Base-by-base conservation (phyloP, 192 early-diverging fungal genomes). In the Coemansia sp. region DNA sequence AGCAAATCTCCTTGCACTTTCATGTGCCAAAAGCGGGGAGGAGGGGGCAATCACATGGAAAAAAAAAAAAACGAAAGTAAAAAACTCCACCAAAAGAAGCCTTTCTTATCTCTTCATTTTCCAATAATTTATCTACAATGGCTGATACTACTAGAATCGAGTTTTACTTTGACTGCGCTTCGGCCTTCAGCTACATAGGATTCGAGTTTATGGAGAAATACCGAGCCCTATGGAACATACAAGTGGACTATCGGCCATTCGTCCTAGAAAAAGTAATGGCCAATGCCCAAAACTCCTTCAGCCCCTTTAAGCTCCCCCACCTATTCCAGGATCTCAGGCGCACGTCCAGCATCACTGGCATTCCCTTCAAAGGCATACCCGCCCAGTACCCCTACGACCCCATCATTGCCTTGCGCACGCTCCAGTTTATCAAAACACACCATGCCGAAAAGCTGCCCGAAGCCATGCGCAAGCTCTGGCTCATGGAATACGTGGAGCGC, bases 121-220 rank as follows among this genome's bases (percentile, higher is more conserved):
- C 18, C 31, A 23, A 9, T 25, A 23, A n/a, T 37, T 31, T 38
- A 41, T 28, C 41, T 18, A 53, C 23, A 21, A 55, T 61, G 35
- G 8, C 21, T 7, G 25, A 63, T 47, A 13, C 26, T 60, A 14
- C 26, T 60, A 62, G 5, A 64, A 28, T 63, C 37, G 65, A 73
- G 35, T 79, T 73, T 26, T 79, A 79, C 61, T 79, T 79, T 70
- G 77, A 79, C 61, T 64, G 41, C 20, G 67, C 61, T 18, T 79
- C 77, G 38, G 28, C 65, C 16, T 79, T 70, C 65, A 79, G 76
- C 64, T 79, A 79, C 64, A 69, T 79, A 6, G 76, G 76, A 11
- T 79, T 79, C 31, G 76, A 79, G 71, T 79, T 79, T 64, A 79
- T 79, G 76, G 76, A 79, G 48, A 68, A 53, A 36, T 79, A 79